Conservation (phyloP, 2,329 filamentous ascomycete species). For the Ophiostoma angusticollis region DNA sequence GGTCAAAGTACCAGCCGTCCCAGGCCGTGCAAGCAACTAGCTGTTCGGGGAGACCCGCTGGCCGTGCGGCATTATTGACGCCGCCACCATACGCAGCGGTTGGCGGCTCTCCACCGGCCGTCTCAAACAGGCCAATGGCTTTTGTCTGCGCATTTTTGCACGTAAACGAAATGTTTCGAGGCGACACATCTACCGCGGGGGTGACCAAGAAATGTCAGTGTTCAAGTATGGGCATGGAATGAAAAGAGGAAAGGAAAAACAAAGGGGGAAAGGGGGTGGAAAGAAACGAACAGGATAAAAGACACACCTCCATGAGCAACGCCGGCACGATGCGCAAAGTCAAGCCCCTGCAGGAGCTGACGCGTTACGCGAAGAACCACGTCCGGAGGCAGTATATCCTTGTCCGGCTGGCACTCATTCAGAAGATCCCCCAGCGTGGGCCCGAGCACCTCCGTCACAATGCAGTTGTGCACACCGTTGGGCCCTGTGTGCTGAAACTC, state of each 20-base stretch:
- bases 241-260: no score
- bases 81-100: not conserved
- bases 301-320: not conserved
- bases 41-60: not conserved
- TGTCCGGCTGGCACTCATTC: not conserved
- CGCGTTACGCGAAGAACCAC: not conserved
- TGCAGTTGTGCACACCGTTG: not conserved
- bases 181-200: no score
- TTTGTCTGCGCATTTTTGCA: not conserved
- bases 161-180: not conserved
- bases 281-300: no score
- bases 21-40: not conserved
- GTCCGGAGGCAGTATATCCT: not conserved
- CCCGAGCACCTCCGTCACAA: not conserved
- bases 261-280: no score
- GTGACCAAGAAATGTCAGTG: no score
- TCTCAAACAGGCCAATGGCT: not conserved
- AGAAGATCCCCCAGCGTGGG: not conserved
- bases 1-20: not conserved
- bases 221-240: no score
- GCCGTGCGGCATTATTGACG: not conserved
- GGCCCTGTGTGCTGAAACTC: not conserved
- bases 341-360: not conserved
- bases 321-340: not conserved
- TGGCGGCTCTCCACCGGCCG: not conserved